Evolutionary conservation across 345 rosid genomes (phyloP), one percentile per base, ranked within the genome.

Genomic region (Excoecaria agallocha): DNA sequence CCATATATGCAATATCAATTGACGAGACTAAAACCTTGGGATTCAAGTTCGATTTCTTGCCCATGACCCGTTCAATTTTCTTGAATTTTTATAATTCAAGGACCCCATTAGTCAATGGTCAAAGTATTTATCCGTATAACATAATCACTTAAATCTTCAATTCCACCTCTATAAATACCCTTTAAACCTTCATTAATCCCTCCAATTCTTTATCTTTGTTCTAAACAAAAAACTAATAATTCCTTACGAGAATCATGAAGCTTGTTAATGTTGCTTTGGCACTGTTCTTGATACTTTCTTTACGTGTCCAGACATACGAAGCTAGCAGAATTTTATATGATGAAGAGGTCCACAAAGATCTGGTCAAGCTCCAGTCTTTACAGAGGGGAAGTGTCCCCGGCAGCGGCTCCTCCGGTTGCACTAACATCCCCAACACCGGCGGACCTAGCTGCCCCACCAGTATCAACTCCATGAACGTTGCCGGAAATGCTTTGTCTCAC

Each of bases 331-430:
- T 76, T 1, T 65, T 87, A 38, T 70, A 30, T 22, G 66, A 61
- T 17, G 68, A 71, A 20, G 76, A 81, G 39, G 1, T 19, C 54
- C 49, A 8, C 15, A 37, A 39, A 35, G 75, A 49, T 41, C 73
- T 78, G 8, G 4, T 8, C 10, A 6, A 3, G 10, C 69, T 84
- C n/a, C 86, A 87, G 83, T 79, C 88, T 66, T 88, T 90, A 59
- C 80, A 83, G 37, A 86, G 63, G 9, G 75, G 49, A 17, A 2
- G 19, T 5, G 84, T 76, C 8, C 74, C 86, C 76, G 79, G 89
- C 48, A 83, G 87, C 0, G 59, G 78, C 1, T 22, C 82, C 8
- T 90, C 95, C 0, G 81, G 88, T n/a, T 88, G 92, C 84, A 87
- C 92, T 58, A 59, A 83, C 80, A 84, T 87, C 49, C 92, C 95